Conservation (phyloP, 2,329 filamentous ascomycete species). For the Fusarium algeriense region DNA sequence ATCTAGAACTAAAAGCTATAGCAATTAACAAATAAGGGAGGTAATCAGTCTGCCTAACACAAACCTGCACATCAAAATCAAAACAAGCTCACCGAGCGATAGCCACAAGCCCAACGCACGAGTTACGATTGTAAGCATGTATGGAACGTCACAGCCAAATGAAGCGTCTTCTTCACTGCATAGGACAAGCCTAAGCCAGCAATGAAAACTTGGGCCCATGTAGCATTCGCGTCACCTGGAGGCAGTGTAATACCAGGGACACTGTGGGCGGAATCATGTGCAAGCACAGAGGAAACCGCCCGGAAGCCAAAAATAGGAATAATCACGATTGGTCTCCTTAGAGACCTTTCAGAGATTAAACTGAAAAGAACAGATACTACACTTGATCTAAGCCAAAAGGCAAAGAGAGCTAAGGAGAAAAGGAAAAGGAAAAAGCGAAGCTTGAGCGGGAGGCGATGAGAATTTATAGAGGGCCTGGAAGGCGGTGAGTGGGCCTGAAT, state of each 20-base stretch:
- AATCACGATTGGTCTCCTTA: slow-evolving; percentile 81
- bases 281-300: slow-evolving; percentile 54
- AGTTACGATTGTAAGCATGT: too few relatives aligned
- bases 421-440: slow-evolving; percentile 44
- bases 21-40: not conserved
- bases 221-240: slow-evolving; percentile 55
- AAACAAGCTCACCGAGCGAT: too few relatives aligned
- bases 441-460: slow-evolving; percentile 6
- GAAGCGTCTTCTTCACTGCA: slow-evolving; percentile 50
- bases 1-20: too few relatives aligned
- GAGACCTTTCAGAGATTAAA: slow-evolving; percentile 93
- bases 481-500: slow-evolving; percentile 45
- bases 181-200: slow-evolving; percentile 49
- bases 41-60: not conserved
- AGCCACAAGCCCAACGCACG: too few relatives aligned
- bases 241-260: slow-evolving; percentile 58
- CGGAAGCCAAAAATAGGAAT: slow-evolving; percentile 71
- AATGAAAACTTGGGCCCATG: slow-evolving; percentile 52
- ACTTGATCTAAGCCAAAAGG: slow-evolving; percentile 88
- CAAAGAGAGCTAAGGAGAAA: slow-evolving; percentile 59
- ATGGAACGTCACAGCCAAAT: not conserved
- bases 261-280: slow-evolving; percentile 53
- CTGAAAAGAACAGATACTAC: slow-evolving; percentile 98
- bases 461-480: slow-evolving; percentile 38
- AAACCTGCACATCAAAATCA: too few relatives aligned